Conservation (phyloP, 768 basidiomycete genomes). For the Cytidiella melzeri region DNA sequence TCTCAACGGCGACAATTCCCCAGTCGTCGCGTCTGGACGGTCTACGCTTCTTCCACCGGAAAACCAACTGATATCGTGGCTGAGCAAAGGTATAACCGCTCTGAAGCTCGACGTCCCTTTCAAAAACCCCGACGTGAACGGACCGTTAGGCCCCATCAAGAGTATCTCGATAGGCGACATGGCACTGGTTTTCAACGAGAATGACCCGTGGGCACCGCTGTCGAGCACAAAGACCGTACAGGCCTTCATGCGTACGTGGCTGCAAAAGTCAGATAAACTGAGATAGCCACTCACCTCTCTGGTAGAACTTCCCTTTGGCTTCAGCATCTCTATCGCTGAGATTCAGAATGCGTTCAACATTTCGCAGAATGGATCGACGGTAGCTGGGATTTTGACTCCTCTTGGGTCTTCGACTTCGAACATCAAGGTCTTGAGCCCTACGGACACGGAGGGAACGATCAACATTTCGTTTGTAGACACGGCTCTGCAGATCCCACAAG, state of each 20-base stretch:
- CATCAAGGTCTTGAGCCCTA: conserved; percentile 44
- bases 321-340: conserved; percentile 47
- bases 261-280: not conserved
- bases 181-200: conserved; percentile 47
- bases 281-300: not conserved
- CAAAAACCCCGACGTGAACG: conserved; percentile 27
- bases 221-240: conserved; percentile 52
- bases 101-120: conserved; percentile 62
- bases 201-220: conserved; percentile 51
- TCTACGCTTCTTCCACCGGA: conserved; percentile 50
- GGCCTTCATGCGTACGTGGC: conserved; percentile 34
- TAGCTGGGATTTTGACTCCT: conserved; percentile 58
- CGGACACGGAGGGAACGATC: conserved; percentile 56
- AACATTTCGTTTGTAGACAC: conserved; percentile 57
- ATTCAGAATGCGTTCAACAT: conserved; percentile 66
- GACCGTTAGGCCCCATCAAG: conserved; percentile 55
- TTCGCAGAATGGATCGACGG: conserved; percentile 40
- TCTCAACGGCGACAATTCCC: conserved; percentile 55
- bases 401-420: conserved; percentile 58
- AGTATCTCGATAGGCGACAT: conserved; percentile 59
- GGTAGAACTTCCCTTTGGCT: conserved; percentile 63
- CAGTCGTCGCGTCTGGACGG: conserved; percentile 52
- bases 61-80: conserved; percentile 56
- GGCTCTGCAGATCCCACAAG: conserved; percentile 40
- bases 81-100: conserved; percentile 51